phyloP scores from a whole-genome alignment of 1,139 yeast species.

The Yamadazyma siamensis region DNA sequence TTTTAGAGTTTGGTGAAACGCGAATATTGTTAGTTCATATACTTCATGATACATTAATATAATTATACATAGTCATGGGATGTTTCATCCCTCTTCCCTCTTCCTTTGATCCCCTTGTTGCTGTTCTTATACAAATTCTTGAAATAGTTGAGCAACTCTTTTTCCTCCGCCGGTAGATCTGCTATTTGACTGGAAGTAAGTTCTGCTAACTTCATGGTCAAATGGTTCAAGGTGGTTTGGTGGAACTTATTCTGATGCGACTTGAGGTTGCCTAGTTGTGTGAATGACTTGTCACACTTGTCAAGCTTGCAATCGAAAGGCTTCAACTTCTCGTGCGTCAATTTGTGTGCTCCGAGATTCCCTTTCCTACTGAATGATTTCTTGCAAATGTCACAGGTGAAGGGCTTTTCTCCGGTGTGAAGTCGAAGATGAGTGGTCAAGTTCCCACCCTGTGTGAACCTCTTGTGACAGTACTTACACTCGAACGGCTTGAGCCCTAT shows the following conservation, averaged over 20 bases:
- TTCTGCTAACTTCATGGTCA: conserved; percentile 65
- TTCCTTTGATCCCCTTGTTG: conserved; percentile 86
- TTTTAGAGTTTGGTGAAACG: background rate
- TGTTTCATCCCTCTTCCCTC: conserved; percentile 52
- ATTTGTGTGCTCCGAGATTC: conserved; percentile 78
- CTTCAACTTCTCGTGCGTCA: conserved; percentile 75
- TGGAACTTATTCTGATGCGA: conserved; percentile 93
- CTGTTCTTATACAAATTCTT: conserved; percentile 80
- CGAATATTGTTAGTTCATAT: background rate
- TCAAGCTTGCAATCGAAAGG: conserved; percentile 82
- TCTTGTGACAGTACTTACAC: conserved; percentile 74
- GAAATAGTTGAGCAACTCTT: conserved; percentile 69
- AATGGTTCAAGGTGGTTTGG: conserved; percentile 58
- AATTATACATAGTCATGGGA: conserved; percentile 2
- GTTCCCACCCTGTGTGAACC: conserved; percentile 91
- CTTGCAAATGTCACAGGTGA: conserved; percentile 68
- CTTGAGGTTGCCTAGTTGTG: conserved; percentile 89
- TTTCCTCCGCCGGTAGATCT: conserved; percentile 57
- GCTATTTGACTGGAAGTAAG: conserved; percentile 45
- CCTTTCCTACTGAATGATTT: conserved; percentile 85
- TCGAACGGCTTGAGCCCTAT: conserved; percentile 77
- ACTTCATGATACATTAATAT: conserved; percentile 1
- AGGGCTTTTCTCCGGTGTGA: conserved; percentile 92
- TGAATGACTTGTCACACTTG: conserved; percentile 78
- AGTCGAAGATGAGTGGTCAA: conserved; percentile 81